A percentile compares a stretch with the other conserved stretches of the same genome.
Conservation (phyloP, 139 green algal genomes). For the Haematococcus lacustris region DNA sequence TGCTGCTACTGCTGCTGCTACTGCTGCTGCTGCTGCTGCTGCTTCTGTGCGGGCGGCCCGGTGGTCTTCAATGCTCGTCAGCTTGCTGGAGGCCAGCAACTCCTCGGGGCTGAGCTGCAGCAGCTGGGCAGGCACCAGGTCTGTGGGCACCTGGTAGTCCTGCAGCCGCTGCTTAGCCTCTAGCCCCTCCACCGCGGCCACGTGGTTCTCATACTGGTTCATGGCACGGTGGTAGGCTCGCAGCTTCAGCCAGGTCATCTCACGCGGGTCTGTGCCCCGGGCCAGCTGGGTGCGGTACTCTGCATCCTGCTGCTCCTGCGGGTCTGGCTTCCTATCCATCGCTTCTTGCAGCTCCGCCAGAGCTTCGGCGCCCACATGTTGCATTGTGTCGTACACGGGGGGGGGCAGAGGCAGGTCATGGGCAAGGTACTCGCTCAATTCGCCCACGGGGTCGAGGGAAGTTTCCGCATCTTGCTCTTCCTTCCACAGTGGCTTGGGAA, state of each 20-base stretch:
- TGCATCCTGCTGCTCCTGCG: neutral
- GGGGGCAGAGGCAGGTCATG: neutral
- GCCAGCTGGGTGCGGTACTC: conserved; percentile 6
- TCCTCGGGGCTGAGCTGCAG: neutral
- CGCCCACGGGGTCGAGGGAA: conserved; percentile 2
- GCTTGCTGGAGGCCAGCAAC: neutral
- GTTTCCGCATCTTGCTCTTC: conserved; percentile 11
- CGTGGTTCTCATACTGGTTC: neutral
- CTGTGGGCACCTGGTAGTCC: neutral
- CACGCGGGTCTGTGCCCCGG: conserved; percentile 1
- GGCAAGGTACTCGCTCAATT: neutral
- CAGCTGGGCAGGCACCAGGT: neutral
- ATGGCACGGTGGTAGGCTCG: conserved; percentile 16
- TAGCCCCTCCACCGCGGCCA: neutral
- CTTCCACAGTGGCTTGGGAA: conserved; percentile 1
- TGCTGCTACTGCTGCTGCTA: neutral
- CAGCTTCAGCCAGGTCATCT: conserved; percentile 23
- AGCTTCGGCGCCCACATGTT: neutral
- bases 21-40: neutral
- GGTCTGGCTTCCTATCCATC: neutral
- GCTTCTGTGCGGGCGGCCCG: no score
- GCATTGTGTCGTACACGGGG: neutral
- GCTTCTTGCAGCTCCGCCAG: neutral
- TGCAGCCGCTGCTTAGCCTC: neutral
- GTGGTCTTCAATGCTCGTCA: no score